Percentiles rank a stretch among this genome's conserved stretches.
Conservation (phyloP, 2,329 filamentous ascomycete species). For the Dactylellina cionopaga region DNA sequence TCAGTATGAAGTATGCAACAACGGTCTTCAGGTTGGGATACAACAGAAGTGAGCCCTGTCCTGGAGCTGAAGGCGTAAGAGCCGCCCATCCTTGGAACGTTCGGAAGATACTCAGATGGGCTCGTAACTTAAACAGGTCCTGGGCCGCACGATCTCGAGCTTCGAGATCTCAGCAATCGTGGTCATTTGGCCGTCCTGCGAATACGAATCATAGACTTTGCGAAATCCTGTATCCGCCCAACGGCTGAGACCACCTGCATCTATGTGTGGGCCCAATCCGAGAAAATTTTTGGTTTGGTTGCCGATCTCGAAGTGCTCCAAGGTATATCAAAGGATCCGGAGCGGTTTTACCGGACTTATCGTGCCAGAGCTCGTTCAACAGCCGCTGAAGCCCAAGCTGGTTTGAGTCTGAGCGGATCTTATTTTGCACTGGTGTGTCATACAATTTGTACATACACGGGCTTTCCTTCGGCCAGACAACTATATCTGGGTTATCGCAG, state of each 20-base stretch:
- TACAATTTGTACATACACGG: slow-evolving; percentile 62
- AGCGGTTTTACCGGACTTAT: slow-evolving; percentile 54
- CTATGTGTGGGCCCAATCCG: slow-evolving; percentile 63
- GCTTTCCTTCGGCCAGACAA: slow-evolving; percentile 60
- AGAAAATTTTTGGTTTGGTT: slow-evolving; percentile 61
- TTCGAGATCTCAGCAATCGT: slow-evolving; percentile 61
- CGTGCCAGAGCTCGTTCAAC: slow-evolving; percentile 62
- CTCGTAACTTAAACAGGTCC: slow-evolving; percentile 59
- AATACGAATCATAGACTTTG: slow-evolving; percentile 60
- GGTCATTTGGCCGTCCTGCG: slow-evolving; percentile 59
- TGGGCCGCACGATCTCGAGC: slow-evolving; percentile 60
- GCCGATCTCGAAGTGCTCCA: slow-evolving; percentile 61
- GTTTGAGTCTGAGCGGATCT: slow-evolving; percentile 60
- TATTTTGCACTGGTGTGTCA: slow-evolving; percentile 61
- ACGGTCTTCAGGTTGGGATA: slow-evolving; percentile 61
- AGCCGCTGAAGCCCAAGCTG: slow-evolving; percentile 60
- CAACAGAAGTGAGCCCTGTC: slow-evolving; percentile 61
- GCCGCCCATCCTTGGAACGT: slow-evolving; percentile 63
- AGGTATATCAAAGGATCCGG: slow-evolving; percentile 61
- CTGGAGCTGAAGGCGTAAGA: slow-evolving; percentile 59
- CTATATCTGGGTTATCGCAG: slow-evolving; percentile 58
- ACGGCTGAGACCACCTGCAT: slow-evolving; percentile 62
- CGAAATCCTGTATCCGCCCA: slow-evolving; percentile 62
- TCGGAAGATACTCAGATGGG: slow-evolving; percentile 61
- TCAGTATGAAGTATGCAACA: slow-evolving; percentile 62